Percentiles rank a stretch among this genome's conserved stretches.
Evolutionary conservation across 2,329 filamentous ascomycete genomes (phyloP).

Genomic region (Thielaviopsis populi): DNA sequence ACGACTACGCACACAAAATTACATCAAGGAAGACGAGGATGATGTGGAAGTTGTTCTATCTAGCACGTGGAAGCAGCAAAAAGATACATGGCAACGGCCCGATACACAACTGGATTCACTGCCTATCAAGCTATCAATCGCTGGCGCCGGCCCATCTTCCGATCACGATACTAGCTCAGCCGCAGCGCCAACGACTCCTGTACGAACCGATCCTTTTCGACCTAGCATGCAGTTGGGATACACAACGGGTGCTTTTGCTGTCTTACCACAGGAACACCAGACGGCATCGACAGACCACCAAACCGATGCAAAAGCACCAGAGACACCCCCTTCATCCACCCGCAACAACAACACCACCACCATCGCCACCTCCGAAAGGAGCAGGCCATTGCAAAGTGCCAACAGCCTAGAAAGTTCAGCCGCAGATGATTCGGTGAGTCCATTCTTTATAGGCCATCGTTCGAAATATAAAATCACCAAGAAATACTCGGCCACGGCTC

Average conservation of each 20-base stretch:
- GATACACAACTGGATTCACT: not conserved
- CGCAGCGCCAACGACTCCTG: not conserved
- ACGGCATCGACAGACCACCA: not conserved
- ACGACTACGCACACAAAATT: not conserved
- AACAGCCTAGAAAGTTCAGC: not conserved
- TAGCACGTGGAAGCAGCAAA: not conserved
- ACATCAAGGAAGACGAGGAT: not conserved
- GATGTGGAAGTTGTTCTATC: slow-evolving; percentile 2
- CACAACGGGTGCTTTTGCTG: no score
- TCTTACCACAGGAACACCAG: not conserved
- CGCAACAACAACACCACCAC: not conserved
- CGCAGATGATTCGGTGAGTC: not conserved
- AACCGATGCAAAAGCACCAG: not conserved
- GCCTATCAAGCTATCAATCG: not conserved
- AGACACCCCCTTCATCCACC: not conserved
- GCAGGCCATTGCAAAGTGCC: not conserved
- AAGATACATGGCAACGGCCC: not conserved
- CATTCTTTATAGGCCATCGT: not conserved
- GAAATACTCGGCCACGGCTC: not conserved
- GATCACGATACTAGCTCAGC: not conserved
- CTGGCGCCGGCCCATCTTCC: not conserved
- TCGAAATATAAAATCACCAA: slow-evolving; percentile 1
- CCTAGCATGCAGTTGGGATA: no score
- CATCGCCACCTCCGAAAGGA: not conserved
- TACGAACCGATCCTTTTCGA: not conserved